Base-by-base conservation (phyloP, 2,329 filamentous ascomycete genomes). In the Hypoxylon sp. region DNA sequence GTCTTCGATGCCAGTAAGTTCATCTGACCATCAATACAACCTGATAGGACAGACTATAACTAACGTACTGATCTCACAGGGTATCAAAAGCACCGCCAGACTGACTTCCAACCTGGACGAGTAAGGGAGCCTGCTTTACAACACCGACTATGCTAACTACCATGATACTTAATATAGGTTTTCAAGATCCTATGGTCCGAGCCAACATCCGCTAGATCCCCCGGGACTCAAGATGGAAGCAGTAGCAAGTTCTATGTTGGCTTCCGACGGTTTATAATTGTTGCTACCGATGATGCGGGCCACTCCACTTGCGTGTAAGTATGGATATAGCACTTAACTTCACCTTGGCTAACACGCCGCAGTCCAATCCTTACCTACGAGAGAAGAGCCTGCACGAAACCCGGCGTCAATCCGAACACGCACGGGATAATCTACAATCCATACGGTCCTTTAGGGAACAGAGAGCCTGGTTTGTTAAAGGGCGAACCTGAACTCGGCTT, bases 401-500 rank as follows among this genome's bases (percentile, higher is more conserved):
- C 6, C 3, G 53, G 54, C 20, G 14, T 33, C 7, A 42, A 57
- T n/a, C 54, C 54, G 2, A 46, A 42, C 2, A 33, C 37, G 5
- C 53, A 56, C 10, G 54, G 54, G 4, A 46, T 57, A 46, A 30
- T 57, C 46, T 57, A 57, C n/a, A 57, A 20, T 4, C 13, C 33
- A 55, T 42, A 20, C n/a, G 11, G 6, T 8, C 14, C 27, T 13
- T 2, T 22, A 31, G 13, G 6, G 13, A 37, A 46, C 14, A 46
- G 40, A 20, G 37, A 30, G 8, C 54, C 54, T 33, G 13, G 37
- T 6, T n/a, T 33, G 31, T 27, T 57, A 22, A 22, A 57, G 22
- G 54, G 54, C n/a, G 54, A 57, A 17, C 54, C 54, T 2, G 40
- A 57, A 8, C 40, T 57, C n/a, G 54, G 54, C 33, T 46, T 44